Conservation (phyloP, 768 basidiomycete species). For the Phallus indusiatus region DNA sequence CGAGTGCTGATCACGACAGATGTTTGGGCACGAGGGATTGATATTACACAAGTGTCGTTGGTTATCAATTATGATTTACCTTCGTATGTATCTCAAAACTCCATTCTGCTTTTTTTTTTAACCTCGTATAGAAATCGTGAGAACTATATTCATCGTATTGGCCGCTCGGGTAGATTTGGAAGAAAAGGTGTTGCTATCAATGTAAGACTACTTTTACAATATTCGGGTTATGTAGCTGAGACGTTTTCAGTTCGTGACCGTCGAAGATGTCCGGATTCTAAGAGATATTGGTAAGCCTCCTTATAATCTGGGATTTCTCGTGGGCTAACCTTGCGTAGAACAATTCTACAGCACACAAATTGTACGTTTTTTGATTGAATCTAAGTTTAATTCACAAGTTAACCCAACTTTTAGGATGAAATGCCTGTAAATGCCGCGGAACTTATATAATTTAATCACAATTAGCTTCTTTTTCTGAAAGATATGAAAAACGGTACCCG, state of each 20-base stretch:
- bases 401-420: constrained; percentile 58
- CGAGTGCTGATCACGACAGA: constrained; percentile 95
- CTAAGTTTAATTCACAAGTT: constrained; percentile 17
- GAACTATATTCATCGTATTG: constrained; percentile 99
- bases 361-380: constrained; percentile 32
- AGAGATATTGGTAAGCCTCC: constrained; percentile 86
- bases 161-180: constrained; percentile 97
- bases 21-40: constrained; percentile 96
- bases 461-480: background rate
- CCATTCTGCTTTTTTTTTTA: constrained; percentile 7
- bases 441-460: constrained; percentile 70
- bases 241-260: constrained; percentile 67
- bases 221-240: background rate
- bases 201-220: constrained; percentile 36
- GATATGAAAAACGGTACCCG: too few relatives aligned
- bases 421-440: constrained; percentile 99
- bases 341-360: constrained; percentile 97
- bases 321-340: constrained; percentile 35
- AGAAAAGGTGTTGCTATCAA: constrained; percentile 99
- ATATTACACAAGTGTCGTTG: constrained; percentile 94
- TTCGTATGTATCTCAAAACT: constrained; percentile 53
- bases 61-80: constrained; percentile 97
- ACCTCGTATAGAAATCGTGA: constrained; percentile 66
- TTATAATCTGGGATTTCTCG: background rate
- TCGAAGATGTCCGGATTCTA: constrained; percentile 92